These are phyloP conservation scores for Melanomma pulvis-pyrius DNA, from an alignment of 495 filamentous ascomycete species.

Conservation along the genomic window DNA sequence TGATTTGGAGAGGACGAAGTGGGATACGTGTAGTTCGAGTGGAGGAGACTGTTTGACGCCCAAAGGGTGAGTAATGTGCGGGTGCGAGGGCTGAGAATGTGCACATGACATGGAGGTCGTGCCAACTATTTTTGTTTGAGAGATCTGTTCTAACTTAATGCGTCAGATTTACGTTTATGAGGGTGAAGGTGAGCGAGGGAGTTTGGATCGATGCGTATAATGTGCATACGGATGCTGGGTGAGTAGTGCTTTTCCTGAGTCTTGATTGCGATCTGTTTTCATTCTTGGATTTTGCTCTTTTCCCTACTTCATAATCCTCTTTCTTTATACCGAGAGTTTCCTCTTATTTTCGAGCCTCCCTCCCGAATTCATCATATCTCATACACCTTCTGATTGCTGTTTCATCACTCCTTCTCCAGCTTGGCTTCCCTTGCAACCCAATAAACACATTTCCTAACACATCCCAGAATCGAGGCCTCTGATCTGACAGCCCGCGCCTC, in stretches of 20 bases:
- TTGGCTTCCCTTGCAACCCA: background rate
- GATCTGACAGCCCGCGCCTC: conserved; percentile 56
- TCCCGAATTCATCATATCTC: too few relatives aligned
- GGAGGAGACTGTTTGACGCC: conserved; percentile 63
- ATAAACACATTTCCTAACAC: background rate
- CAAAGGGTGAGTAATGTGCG: conserved; percentile 52
- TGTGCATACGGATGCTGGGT: conserved; percentile 64
- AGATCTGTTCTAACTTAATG: too few relatives aligned
- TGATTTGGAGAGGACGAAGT: conserved; percentile 59
- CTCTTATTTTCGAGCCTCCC: too few relatives aligned
- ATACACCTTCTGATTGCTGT: too few relatives aligned
- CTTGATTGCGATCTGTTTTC: too few relatives aligned
- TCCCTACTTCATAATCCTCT: background rate
- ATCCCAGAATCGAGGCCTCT: conserved; percentile 43
- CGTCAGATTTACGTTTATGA: conserved; percentile 66
- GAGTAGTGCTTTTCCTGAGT: too few relatives aligned
- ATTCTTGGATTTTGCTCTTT: background rate
- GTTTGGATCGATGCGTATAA: conserved; percentile 64
- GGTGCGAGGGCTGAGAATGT: background rate
- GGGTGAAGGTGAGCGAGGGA: conserved; percentile 50
- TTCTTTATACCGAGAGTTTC: background rate
- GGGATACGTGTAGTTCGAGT: conserved; percentile 57
- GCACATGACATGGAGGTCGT: too few relatives aligned
- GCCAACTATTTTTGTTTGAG: too few relatives aligned
- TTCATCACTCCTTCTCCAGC: too few relatives aligned